Evolutionary conservation across 768 basidiomycete genomes (phyloP).

Genomic region (Amyloporia xantha): DNA sequence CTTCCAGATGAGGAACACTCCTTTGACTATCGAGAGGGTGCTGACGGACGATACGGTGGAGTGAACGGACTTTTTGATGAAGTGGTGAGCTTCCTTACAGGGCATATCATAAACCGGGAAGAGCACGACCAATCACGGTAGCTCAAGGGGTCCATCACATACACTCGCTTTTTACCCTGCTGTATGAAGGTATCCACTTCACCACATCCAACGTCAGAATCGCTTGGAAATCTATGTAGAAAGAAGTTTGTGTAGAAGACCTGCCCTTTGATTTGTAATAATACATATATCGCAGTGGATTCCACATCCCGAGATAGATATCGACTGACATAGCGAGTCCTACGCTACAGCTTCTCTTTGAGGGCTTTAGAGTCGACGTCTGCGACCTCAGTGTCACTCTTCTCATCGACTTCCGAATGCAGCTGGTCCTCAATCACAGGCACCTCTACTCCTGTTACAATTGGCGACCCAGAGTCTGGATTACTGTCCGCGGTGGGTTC

Average conservation of each 20-base stretch:
- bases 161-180: no score
- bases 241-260: no score
- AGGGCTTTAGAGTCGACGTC: not conserved
- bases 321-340: no score
- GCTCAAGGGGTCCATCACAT: no score
- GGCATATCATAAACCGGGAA: no score
- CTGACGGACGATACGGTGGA: constrained; percentile 33
- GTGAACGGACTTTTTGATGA: constrained; percentile 30
- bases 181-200: no score
- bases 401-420: not conserved
- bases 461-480: not conserved
- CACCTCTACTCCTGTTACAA: not conserved
- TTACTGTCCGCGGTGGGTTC: not conserved
- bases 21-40: constrained; percentile 44
- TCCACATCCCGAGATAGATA: no score
- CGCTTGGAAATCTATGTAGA: no score
- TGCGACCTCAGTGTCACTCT: not conserved
- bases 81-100: constrained; percentile 19
- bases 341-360: constrained; percentile 4
- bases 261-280: no score
- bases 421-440: not conserved
- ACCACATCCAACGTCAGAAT: no score
- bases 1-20: constrained; percentile 45
- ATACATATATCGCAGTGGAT: no score
- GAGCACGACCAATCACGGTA: no score